Evolutionary conservation across 768 basidiomycete species (phyloP), one percentile per base, ranked within the genome.

Genomic region (Russula lepida): DNA sequence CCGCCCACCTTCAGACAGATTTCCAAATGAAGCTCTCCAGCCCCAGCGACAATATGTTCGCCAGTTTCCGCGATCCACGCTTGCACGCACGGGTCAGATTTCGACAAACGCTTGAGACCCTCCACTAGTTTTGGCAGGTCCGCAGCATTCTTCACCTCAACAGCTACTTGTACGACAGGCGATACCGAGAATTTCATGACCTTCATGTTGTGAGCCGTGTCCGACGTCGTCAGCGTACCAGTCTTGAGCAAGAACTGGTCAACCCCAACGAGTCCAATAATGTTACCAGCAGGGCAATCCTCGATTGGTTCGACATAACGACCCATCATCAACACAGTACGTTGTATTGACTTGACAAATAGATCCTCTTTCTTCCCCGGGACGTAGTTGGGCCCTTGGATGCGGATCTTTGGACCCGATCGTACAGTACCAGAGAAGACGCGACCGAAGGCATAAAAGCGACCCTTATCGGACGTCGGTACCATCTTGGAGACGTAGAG

Each of bases 161-260:
- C 97, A 67, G 97, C 92, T 71, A 98, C 93, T 74, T 86, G 97
- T 49, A 99, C 97, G 80, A 99, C 97, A 68, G 97, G 97, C 33
- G 97, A 98, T 59, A 99, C 97, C 74, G 95, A 98, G 84, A 98
- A 98, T 79, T 89, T 92, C 97, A 99, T 99, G 76, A 99, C 94
- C 80, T 81, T 92, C 94, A 99, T 97, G 83, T 99, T 99, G 83
- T 99, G 97, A 54, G 97, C 97, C 56, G 94, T 97, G 78, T 98
- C 97, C 53, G 93, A 93, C 62, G 91, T 85, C 63, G 97, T 99
- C 71, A 99, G 84, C 64, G 97, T 99, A 74, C 97, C 97, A 68
- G 85, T 93, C 86, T 99, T 99, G 74, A 99, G 88, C 79, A 99
- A 78, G 92, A 98, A 99, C 78, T 99, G 97, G 78, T 99, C 97